Percentiles rank a stretch among this genome's conserved stretches.
phyloP scores from a whole-genome alignment of 2,329 filamentous ascomycete genomes.

The Ambrosiella cleistominuta region DNA sequence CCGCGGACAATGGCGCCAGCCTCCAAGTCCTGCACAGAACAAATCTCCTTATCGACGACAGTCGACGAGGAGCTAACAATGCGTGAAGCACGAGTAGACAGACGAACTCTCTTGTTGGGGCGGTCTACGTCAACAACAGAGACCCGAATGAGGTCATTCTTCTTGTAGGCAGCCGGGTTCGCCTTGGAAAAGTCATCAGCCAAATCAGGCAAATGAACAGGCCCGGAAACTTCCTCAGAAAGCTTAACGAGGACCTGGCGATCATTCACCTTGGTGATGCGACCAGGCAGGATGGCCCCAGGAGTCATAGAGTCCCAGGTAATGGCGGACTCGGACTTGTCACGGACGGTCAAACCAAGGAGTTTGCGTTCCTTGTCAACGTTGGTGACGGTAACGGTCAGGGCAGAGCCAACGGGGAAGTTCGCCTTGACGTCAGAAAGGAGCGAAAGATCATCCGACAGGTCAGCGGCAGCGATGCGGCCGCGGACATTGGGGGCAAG shows the following conservation, averaged over 20 bases:
- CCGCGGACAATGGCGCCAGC: conserved; percentile 69
- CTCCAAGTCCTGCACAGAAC: conserved; percentile 50
- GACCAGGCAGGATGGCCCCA: conserved; percentile 66
- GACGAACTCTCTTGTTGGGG: conserved; percentile 64
- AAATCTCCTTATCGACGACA: conserved; percentile 67
- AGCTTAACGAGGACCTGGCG: conserved; percentile 73
- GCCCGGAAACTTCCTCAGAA: conserved; percentile 60
- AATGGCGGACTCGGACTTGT: conserved; percentile 25
- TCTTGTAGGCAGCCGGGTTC: conserved; percentile 55
- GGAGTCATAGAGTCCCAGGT: conserved; percentile 55
- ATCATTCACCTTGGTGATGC: conserved; percentile 72
- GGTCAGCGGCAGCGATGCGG: conserved; percentile 63
- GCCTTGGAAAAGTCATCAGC: conserved; percentile 72
- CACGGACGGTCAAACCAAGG: conserved; percentile 51
- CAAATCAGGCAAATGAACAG: conserved; percentile 67
- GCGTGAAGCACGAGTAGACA: conserved; percentile 74
- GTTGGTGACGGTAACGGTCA: conserved; percentile 60
- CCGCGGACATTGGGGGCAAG: conserved; percentile 77
- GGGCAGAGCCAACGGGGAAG: conserved; percentile 78
- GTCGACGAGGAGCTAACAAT: conserved; percentile 60
- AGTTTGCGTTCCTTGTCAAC: conserved; percentile 57
- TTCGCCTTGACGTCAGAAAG: conserved; percentile 58
- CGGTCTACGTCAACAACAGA: conserved; percentile 65
- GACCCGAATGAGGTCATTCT: conserved; percentile 78
- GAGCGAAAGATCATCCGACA: conserved; percentile 70